Conservation (phyloP, 2,329 filamentous ascomycete species). For the Pyrenochaeta sp. region DNA sequence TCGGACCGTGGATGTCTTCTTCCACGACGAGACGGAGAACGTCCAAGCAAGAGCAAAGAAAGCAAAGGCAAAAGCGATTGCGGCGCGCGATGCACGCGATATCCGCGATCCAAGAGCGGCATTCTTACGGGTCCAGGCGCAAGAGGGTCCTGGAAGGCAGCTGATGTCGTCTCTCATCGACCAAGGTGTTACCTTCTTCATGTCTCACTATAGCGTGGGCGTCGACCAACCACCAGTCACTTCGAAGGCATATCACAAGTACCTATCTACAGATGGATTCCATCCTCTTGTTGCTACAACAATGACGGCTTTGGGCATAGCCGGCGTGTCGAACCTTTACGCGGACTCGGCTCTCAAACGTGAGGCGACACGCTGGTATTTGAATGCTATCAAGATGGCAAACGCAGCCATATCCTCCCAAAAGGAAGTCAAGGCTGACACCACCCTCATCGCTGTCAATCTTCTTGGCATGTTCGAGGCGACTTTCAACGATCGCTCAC, state of each 20-base stretch:
- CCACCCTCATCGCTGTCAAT: conserved; percentile 42
- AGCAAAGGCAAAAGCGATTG: conserved; percentile 42
- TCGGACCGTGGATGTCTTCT: conserved; percentile 36
- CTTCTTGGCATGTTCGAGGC: conserved; percentile 47
- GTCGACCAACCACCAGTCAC: conserved; percentile 39
- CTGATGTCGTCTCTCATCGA: conserved; percentile 37
- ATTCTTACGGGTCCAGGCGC: conserved; percentile 6
- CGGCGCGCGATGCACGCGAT: conserved; percentile 30
- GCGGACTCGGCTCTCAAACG: conserved; percentile 34
- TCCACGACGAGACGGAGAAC: conserved; percentile 42
- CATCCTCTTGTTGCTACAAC: conserved; percentile 42
- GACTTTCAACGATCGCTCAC: conserved; percentile 38
- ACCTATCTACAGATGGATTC: conserved; percentile 42
- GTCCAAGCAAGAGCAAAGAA: conserved; percentile 38
- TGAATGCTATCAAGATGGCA: conserved; percentile 42
- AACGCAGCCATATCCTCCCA: conserved; percentile 41
- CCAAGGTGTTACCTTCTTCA: conserved; percentile 46
- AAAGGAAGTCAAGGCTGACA: conserved; percentile 38
- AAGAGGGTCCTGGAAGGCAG: conserved; percentile 18
- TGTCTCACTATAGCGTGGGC: conserved; percentile 36
- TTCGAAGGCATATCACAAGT: conserved; percentile 29
- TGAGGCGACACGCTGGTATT: conserved; percentile 42
- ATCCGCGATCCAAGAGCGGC: conserved; percentile 5
- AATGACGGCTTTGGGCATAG: conserved; percentile 48
- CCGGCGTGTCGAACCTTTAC: conserved; percentile 41